Evolutionary conservation across 2,329 filamentous ascomycete species (phyloP).

Genomic region (Xylariaceae sp.): DNA sequence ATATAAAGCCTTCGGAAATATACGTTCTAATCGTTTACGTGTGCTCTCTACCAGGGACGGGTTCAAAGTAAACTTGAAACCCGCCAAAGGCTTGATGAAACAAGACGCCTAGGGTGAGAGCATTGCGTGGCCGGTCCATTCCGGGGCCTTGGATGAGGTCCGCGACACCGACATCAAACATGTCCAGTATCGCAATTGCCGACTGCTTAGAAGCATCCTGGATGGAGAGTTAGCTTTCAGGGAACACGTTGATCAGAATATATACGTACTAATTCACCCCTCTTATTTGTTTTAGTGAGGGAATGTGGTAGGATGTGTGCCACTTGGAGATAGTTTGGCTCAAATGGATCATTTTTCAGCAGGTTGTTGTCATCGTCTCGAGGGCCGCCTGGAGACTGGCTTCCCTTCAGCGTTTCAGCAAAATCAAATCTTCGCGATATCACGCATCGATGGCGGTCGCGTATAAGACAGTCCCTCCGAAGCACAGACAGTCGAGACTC

Average conservation of each 20-base stretch:
- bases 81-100: conserved; percentile 29
- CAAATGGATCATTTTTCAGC: conserved; percentile 6
- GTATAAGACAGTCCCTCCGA: conserved; percentile 23
- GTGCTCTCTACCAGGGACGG: conserved; percentile 18
- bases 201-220: conserved; percentile 25
- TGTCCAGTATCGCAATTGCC: conserved; percentile 35
- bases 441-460: conserved; percentile 27
- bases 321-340: background rate
- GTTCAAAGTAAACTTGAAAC: conserved; percentile 30
- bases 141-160: conserved; percentile 34
- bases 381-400: conserved; percentile 10
- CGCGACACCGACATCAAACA: conserved; percentile 34
- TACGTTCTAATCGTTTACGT: conserved; percentile 26
- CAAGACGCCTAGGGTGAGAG: conserved; percentile 28
- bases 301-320: conserved; percentile 4
- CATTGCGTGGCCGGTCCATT: conserved; percentile 37
- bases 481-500: conserved; percentile 21
- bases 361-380: conserved; percentile 23
- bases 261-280: conserved; percentile 1
- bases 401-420: conserved; percentile 8
- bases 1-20: conserved; percentile 5
- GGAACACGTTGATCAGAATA: conserved; percentile 1
- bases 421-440: conserved; percentile 23
- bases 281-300: conserved; percentile 1
- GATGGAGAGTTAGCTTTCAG: conserved; percentile 3